These are phyloP conservation scores for Lunasporangiospora selenospora DNA, from an alignment of 192 early-diverging fungal genomes.

Conservation along the genomic window DNA sequence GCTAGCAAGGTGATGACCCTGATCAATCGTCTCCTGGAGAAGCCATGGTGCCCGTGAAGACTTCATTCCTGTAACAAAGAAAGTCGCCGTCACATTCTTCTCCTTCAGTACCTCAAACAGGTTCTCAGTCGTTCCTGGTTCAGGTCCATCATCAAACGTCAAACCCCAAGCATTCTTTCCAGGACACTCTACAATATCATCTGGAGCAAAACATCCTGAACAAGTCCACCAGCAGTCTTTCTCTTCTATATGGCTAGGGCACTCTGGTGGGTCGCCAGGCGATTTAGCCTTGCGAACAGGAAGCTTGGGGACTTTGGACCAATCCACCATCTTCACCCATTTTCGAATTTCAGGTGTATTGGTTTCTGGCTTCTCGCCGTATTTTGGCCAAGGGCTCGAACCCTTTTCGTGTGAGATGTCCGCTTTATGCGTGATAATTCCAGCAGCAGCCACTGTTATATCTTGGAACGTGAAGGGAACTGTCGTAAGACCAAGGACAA, in stretches of 20 bases:
- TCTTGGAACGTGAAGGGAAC: no score
- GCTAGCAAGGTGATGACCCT: conserved; percentile 39
- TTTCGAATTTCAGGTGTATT: conserved; percentile 48
- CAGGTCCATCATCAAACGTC: conserved; percentile 60
- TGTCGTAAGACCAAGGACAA: no score
- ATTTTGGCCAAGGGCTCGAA: conserved; percentile 28
- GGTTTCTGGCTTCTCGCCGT: conserved; percentile 30
- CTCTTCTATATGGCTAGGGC: conserved; percentile 7
- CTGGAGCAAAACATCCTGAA: conserved; percentile 43
- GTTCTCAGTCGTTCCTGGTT: conserved; percentile 31
- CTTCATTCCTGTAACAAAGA: conserved; percentile 60
- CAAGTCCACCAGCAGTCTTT: conserved; percentile 58
- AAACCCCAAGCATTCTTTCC: conserved; percentile 56
- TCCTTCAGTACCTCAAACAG: conserved; percentile 50
- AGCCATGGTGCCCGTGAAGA: conserved; percentile 37
- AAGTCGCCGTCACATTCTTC: conserved; percentile 57
- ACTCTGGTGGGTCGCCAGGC: conserved; percentile 38
- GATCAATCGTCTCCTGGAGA: conserved; percentile 33
- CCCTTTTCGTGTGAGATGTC: conserved; percentile 29
- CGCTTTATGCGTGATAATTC: conserved; percentile 9
- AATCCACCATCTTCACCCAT: conserved; percentile 50
- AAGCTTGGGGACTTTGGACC: conserved; percentile 45
- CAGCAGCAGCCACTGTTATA: no score
- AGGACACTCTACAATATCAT: conserved; percentile 55
- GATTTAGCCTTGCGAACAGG: conserved; percentile 42